Evolutionary conservation across 257 asterid species (phyloP).

Genomic region (Lithospermum erythrorhizon): DNA sequence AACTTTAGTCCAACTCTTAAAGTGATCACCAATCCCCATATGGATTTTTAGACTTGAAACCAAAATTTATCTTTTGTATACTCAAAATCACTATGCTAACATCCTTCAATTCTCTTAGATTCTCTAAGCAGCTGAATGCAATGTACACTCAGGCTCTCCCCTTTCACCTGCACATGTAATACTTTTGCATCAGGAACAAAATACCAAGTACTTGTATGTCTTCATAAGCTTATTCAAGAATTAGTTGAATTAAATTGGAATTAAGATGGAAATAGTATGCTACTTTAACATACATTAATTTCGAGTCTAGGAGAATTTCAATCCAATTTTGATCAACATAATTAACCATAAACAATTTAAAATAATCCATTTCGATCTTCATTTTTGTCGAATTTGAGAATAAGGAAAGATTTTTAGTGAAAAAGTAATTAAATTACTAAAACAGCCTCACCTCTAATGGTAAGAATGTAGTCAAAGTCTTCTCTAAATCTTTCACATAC

Average conservation of each 20-base stretch:
- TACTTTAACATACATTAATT: no score
- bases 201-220: no score
- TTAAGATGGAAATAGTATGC: no score
- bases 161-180: constrained; percentile 33
- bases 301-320: no score
- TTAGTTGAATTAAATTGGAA: no score
- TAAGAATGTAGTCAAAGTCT: constrained; percentile 14
- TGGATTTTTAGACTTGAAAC: neutral
- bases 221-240: no score
- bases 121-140: constrained; percentile 29
- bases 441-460: constrained; percentile 32
- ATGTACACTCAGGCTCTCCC: constrained; percentile 38
- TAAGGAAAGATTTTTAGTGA: neutral
- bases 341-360: no score
- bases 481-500: constrained; percentile 31
- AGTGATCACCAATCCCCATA: neutral
- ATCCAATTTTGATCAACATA: no score
- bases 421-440: neutral
- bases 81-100: neutral
- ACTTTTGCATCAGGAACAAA: no score
- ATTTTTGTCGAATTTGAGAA: neutral
- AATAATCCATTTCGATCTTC: no score
- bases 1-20: neutral
- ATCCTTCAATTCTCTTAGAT: constrained; percentile 2
- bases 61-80: neutral